A percentile compares a stretch with the other conserved stretches of the same genome.
Conservation (phyloP, 495 filamentous ascomycete species). For the Apiosordaria backusii region DNA sequence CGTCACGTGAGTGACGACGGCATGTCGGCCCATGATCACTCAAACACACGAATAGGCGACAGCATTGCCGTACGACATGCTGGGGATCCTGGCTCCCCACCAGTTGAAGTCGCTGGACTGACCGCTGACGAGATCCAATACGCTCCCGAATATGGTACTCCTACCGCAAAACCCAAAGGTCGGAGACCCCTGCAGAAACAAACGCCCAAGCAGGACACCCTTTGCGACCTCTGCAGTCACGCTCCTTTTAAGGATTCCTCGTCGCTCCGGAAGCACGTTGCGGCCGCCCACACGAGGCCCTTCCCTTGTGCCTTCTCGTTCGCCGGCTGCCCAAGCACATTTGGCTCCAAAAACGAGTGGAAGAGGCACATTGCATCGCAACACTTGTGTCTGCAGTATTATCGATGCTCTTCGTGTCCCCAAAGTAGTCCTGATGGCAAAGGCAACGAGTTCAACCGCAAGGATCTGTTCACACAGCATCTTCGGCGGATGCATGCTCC, state of each 20-base stretch:
- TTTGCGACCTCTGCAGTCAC: constrained; percentile 53
- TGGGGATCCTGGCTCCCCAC: constrained; percentile 42
- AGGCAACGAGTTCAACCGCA: constrained; percentile 72
- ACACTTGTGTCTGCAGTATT: constrained; percentile 81
- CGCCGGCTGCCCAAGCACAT: constrained; percentile 81
- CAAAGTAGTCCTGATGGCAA: constrained; percentile 58
- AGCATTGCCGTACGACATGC: constrained; percentile 34
- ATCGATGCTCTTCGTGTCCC: constrained; percentile 72
- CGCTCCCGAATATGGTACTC: constrained; percentile 40
- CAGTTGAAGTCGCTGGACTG: constrained; percentile 37
- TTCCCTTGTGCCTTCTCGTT: constrained; percentile 83
- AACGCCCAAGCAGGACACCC: constrained; percentile 51
- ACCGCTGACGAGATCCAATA: constrained; percentile 37
- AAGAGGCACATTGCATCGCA: constrained; percentile 89
- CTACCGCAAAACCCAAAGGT: constrained; percentile 42
- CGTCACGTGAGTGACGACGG: constrained; percentile 46
- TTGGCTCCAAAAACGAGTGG: constrained; percentile 91
- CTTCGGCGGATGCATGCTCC: constrained; percentile 86
- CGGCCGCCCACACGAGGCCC: constrained; percentile 60
- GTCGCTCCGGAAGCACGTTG: constrained; percentile 56
- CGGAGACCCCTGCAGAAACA: constrained; percentile 50
- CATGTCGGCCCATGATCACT: constrained; percentile 23
- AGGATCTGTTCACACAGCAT: constrained; percentile 94
- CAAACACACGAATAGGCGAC: constrained; percentile 30
- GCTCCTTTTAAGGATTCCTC: constrained; percentile 58